These are phyloP conservation scores for Holtermannia corniformis DNA, from an alignment of 768 basidiomycete species.

Conservation along the genomic window DNA sequence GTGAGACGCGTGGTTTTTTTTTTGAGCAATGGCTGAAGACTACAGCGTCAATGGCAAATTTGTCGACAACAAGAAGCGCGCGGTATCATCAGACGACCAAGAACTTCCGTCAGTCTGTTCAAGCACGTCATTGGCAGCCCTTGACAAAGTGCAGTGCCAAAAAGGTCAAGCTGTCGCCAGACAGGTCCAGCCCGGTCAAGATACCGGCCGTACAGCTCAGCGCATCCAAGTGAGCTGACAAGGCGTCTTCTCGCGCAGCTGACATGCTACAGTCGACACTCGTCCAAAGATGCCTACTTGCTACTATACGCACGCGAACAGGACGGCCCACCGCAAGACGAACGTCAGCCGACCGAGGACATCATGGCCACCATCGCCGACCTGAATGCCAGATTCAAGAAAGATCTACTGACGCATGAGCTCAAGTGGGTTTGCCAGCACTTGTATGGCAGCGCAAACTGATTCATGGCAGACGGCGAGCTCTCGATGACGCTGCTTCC, in stretches of 20 bases:
- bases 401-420: no score
- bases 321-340: constrained; percentile 3
- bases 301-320: constrained; percentile 64
- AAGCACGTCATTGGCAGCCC: no score
- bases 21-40: no score
- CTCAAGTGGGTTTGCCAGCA: no score
- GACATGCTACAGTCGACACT: background rate
- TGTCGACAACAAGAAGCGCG: constrained; percentile 45
- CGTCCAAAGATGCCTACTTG: constrained; percentile 88
- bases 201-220: background rate
- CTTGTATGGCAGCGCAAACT: no score
- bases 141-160: background rate
- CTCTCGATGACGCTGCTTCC: background rate
- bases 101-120: constrained; percentile 41
- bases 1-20: no score
- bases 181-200: background rate
- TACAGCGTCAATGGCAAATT: constrained; percentile 35
- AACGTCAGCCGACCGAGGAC: background rate
- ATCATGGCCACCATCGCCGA: background rate
- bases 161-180: background rate
- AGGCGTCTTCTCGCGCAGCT: no score
- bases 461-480: no score
- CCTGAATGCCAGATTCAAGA: background rate
- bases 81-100: constrained; percentile 39
- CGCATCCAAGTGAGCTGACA: no score